phyloP scores from a whole-genome alignment of 345 rosid genomes.

The Garcia nutans region DNA sequence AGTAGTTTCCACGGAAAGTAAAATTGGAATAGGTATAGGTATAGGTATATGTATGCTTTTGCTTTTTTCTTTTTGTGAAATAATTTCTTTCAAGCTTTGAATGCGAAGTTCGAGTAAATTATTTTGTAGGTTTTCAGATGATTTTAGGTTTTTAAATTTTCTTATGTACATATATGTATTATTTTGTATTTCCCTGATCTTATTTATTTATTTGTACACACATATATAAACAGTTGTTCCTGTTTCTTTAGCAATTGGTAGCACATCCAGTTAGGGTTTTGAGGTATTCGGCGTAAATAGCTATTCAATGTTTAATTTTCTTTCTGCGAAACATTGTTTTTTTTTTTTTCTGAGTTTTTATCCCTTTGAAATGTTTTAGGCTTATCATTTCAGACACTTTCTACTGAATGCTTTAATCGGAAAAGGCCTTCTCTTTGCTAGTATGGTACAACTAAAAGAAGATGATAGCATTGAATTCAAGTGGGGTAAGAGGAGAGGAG shows the following conservation, averaged over 20 bases:
- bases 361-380: not conserved
- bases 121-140: no score
- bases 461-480: constrained; percentile 49
- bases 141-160: no score
- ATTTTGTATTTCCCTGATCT: not conserved
- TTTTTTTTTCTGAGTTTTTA: not conserved
- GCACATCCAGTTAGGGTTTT: constrained; percentile 11
- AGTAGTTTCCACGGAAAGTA: not conserved
- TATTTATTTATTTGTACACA: not conserved
- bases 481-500: constrained; percentile 69
- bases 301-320: not conserved
- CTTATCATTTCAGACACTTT: not conserved
- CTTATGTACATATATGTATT: no score
- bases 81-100: no score
- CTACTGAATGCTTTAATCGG: not conserved
- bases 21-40: not conserved
- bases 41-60: no score
- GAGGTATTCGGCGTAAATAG: not conserved
- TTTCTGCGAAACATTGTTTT: not conserved
- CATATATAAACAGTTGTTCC: not conserved
- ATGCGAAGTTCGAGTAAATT: no score
- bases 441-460: constrained; percentile 51
- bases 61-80: no score
- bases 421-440: constrained; percentile 9
- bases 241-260: not conserved